Evolutionary conservation across 495 filamentous ascomycete genomes (phyloP), one percentile per base, ranked within the genome.

Genomic region (Antarctomyces pellizariae): DNA sequence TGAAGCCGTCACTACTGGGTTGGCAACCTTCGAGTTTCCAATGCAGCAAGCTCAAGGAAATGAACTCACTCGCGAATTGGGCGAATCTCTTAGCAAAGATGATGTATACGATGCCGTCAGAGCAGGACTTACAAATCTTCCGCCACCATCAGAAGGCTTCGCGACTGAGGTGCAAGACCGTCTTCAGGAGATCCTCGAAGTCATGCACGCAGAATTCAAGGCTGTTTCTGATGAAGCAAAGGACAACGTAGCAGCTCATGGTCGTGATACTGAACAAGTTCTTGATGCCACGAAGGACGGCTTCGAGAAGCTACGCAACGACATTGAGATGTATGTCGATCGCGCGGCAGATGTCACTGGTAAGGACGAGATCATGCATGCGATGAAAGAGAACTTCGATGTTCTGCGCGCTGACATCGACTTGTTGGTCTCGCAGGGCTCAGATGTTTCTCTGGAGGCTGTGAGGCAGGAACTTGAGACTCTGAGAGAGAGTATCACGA

Each of bases 261-360:
- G 72, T 22, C 56, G 63, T 27, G 76, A 80, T 39, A 79, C 74
- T 0, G 75, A 79, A 42, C 70, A 86, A 37, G 62, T 89, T 13
- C 55, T 90, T 2, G 75, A 84, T 42, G 74, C 78, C 1, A 65
- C 84, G 31, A 82, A 75, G 41, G 79, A 89, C 43, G 77, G 77
- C 2, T 60, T 91, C 19, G 76, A 83, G 36, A 64, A 62, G 26
- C 60, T 93, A 3, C 66, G 75, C n/a, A 56, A 57, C 13, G 70
- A 84, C 25, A 77, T 90, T 29, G 77, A 86, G 47, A 52, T 47
- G n/a, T 84, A 83, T 32, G 71, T 78, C 13, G 68, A 73, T 28
- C 59, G 61, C 13, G 65, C 67, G 10, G 55, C 62, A 15, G 72
- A 73, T 38, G 57, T 64, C 1, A 54, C 71, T 0, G 61, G 60